These are phyloP conservation scores for Solanum etuberosum DNA, from an alignment of 257 asterid genomes.

Conservation along the genomic window DNA sequence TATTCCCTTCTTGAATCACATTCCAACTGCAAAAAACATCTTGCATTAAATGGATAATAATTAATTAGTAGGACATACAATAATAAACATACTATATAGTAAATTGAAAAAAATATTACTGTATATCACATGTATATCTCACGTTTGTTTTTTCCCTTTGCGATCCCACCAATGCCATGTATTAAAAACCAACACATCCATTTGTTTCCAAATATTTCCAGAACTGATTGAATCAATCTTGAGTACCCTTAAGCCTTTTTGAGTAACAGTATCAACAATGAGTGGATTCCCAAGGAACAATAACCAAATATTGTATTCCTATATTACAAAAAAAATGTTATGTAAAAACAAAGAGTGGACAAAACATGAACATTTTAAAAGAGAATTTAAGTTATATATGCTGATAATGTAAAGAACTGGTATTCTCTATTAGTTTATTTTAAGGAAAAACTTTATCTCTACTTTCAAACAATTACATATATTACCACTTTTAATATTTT, in stretches of 20 bases:
- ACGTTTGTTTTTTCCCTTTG: conserved; percentile 52
- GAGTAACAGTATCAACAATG: conserved; percentile 17
- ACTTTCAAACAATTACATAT: too few species aligned
- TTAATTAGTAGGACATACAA: not conserved
- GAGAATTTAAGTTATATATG: not conserved
- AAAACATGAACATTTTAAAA: not conserved
- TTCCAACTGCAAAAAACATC: conserved; percentile 38
- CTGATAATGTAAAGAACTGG: not conserved
- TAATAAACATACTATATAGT: not conserved
- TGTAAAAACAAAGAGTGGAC: not conserved
- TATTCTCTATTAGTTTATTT: not conserved
- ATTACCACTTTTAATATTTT: too few species aligned
- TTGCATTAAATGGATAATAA: not conserved
- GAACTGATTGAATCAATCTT: conserved; percentile 24
- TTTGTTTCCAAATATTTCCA: conserved; percentile 20
- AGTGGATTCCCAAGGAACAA: conserved; percentile 18
- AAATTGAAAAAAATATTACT: not conserved
- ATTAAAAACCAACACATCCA: conserved; percentile 24
- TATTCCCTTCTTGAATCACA: conserved; percentile 27
- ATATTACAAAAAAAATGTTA: not conserved
- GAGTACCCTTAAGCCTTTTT: conserved; percentile 11
- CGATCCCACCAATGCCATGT: conserved; percentile 64
- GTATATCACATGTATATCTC: not conserved
- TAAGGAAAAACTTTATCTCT: too few species aligned
- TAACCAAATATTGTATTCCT: conserved; percentile 22